These are phyloP conservation scores for Melampsora occidentalis DNA, from an alignment of 1,284 basidiomycete genomes.

Conservation along the genomic window DNA sequence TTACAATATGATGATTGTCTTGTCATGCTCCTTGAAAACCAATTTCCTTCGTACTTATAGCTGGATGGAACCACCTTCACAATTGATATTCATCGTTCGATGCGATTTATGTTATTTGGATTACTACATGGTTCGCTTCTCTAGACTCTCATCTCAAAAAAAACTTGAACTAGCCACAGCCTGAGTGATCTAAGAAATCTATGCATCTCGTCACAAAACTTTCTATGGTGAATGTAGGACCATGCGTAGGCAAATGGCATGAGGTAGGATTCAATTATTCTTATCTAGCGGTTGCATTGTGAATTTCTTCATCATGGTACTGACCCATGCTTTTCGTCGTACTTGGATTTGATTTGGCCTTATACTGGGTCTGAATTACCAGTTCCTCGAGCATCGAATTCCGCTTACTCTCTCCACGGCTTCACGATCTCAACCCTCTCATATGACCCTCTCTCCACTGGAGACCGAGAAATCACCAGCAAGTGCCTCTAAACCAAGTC, in stretches of 20 bases:
- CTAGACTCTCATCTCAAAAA: background rate
- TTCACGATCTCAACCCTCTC: background rate
- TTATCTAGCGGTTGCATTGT: background rate
- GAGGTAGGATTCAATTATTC: slow-evolving; percentile 4
- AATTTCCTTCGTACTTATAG: background rate
- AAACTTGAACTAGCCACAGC: no score
- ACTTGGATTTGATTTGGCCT: background rate
- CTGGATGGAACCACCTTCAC: slow-evolving; percentile 9
- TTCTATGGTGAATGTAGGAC: slow-evolving; percentile 16
- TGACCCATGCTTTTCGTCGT: background rate
- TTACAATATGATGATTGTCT: no score
- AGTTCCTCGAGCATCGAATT: slow-evolving; percentile 20
- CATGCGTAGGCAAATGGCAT: slow-evolving; percentile 41
- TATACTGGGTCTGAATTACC: no score
- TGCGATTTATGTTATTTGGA: slow-evolving; percentile 28
- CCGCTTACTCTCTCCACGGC: background rate
- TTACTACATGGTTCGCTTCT: slow-evolving; percentile 22
- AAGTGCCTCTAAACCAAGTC: background rate
- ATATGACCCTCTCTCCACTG: background rate
- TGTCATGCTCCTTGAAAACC: no score
- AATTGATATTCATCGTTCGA: slow-evolving; percentile 11
- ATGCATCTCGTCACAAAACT: background rate
- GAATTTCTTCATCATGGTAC: background rate
- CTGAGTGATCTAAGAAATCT: background rate
- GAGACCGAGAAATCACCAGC: slow-evolving; percentile 19